These are phyloP conservation scores for Vicia villosa DNA, from an alignment of 306 rosid species.

Conservation along the genomic window DNA sequence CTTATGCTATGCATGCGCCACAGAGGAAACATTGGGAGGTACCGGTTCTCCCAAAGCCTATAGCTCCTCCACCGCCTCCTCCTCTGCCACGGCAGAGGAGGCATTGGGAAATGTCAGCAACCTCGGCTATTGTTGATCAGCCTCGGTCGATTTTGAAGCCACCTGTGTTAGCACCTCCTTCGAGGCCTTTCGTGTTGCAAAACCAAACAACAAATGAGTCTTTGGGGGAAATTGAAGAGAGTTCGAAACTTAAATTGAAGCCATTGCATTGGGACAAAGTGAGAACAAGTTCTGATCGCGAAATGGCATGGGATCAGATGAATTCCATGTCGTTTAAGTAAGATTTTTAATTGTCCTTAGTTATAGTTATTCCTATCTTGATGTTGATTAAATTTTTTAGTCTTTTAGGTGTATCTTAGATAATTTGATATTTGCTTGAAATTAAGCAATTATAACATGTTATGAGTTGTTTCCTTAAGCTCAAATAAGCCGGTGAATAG, in stretches of 20 bases:
- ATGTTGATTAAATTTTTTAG: background rate
- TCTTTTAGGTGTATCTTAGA: background rate
- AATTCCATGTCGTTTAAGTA: conserved; percentile 88
- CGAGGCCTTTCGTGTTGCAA: conserved; percentile 54
- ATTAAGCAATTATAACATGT: background rate
- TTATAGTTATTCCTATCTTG: background rate
- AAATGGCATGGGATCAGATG: conserved; percentile 97
- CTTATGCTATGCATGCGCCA: conserved; percentile 2
- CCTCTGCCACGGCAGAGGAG: conserved; percentile 32
- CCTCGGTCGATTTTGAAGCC: conserved; percentile 46
- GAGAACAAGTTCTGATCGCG: conserved; percentile 86
- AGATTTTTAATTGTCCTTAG: conserved; percentile 18
- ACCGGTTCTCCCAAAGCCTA: background rate
- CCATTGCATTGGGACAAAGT: conserved; percentile 96
- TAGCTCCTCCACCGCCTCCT: conserved; percentile 24
- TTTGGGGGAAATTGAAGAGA: conserved; percentile 51
- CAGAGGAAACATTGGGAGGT: conserved; percentile 47
- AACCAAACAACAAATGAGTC: conserved; percentile 34
- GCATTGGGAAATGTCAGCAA: conserved; percentile 40
- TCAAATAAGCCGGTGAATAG: background rate
- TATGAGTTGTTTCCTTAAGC: background rate
- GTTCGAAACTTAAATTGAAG: conserved; percentile 71
- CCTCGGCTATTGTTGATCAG: conserved; percentile 33
- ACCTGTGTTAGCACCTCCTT: conserved; percentile 61
- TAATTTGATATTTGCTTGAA: conserved; percentile 9